phyloP scores from a whole-genome alignment of 148 eudicot species.

The Rhododendron simsii region DNA sequence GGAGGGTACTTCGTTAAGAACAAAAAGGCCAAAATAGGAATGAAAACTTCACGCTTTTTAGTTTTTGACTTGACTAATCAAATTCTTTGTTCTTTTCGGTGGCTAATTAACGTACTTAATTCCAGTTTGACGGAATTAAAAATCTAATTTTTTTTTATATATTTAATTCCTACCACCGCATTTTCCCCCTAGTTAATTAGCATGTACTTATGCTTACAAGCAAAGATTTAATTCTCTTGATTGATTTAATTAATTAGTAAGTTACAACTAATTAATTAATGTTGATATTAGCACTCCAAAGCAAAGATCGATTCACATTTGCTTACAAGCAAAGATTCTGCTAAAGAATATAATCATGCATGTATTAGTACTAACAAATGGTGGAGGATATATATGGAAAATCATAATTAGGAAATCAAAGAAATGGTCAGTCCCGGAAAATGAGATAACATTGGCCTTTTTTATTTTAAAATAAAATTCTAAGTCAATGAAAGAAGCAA shows the following conservation, averaged over 20 bases:
- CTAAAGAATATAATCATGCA: no score
- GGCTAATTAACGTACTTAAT: no score
- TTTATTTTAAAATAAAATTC: background rate
- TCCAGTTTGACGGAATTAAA: background rate
- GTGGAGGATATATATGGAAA: background rate
- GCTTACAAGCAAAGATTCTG: background rate
- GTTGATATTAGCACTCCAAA: background rate
- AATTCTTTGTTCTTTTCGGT: no score
- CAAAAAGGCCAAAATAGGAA: background rate
- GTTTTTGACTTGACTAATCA: no score
- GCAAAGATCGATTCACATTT: background rate
- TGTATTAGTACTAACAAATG: background rate
- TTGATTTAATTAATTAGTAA: no score
- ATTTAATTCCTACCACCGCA: background rate
- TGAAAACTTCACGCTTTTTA: background rate
- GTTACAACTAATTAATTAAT: no score
- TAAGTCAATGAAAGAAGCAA: background rate
- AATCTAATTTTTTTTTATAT: no score
- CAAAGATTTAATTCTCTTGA: no score
- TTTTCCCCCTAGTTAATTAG: background rate
- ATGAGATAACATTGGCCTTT: no score
- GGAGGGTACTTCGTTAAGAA: background rate
- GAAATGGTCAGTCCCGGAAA: background rate
- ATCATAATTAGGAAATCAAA: background rate
- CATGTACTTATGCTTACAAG: background rate